phyloP scores from a whole-genome alignment of 768 basidiomycete species.

The Suillus subalutaceus region DNA sequence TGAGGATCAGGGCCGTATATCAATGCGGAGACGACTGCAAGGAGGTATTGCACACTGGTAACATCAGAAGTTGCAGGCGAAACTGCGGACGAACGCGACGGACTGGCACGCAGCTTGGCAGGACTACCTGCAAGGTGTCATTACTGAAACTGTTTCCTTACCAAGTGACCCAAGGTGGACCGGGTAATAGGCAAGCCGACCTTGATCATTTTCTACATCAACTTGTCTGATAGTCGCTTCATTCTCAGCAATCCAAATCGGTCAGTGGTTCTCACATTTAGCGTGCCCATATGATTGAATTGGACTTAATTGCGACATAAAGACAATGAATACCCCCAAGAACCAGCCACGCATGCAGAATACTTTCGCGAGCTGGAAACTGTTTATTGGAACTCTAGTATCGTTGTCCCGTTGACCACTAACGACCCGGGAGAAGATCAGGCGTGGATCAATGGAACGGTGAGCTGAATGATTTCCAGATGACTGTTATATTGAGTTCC shows the following conservation, averaged over 20 bases:
- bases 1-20: slow-evolving; percentile 53
- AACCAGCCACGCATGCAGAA: slow-evolving; percentile 41
- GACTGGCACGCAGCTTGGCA: slow-evolving; percentile 58
- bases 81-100: slow-evolving; percentile 60
- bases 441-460: slow-evolving; percentile 75
- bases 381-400: slow-evolving; percentile 54
- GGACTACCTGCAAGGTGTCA: slow-evolving; percentile 69
- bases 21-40: slow-evolving; percentile 80
- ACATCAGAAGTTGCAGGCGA: slow-evolving; percentile 66
- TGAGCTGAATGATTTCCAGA: slow-evolving; percentile 28
- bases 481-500: background rate
- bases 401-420: slow-evolving; percentile 74
- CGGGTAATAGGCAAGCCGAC: slow-evolving; percentile 61
- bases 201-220: background rate
- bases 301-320: background rate
- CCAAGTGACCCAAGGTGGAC: slow-evolving; percentile 73
- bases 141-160: slow-evolving; percentile 59
- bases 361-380: slow-evolving; percentile 68
- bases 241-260: slow-evolving; percentile 55
- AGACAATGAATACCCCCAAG: slow-evolving; percentile 81
- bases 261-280: slow-evolving; percentile 32
- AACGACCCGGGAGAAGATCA: slow-evolving; percentile 63
- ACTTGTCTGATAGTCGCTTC: slow-evolving; percentile 8
- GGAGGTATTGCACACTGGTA: slow-evolving; percentile 72
- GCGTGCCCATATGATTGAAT: background rate